Percentiles rank a stretch among this genome's conserved stretches.
Conservation (phyloP, 169 alveolate species). For the Plasmodium adleri region DNA sequence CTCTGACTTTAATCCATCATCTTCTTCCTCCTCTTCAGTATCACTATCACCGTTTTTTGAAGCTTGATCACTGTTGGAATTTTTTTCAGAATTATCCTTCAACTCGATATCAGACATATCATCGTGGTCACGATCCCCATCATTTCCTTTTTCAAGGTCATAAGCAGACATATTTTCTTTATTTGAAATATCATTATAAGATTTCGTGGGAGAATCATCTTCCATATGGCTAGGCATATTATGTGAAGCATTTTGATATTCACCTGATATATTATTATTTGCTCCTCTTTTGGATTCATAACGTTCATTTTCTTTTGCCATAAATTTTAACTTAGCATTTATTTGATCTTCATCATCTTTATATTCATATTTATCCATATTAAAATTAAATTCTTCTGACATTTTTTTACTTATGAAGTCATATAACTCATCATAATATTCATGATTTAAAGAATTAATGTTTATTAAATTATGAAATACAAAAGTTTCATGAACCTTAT, state of each 20-base stretch:
- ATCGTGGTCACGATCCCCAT: background rate
- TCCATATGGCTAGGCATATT: background rate
- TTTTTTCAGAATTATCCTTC: background rate
- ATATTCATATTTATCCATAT: conserved; percentile 21
- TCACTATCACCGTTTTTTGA: conserved; percentile 79
- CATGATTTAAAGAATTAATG: conserved; percentile 77
- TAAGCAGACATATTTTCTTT: background rate
- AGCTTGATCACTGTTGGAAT: conserved; percentile 57
- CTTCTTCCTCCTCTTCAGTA: conserved; percentile 58
- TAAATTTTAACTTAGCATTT: conserved; percentile 39
- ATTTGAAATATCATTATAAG: background rate
- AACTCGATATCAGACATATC: background rate
- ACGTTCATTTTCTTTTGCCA: background rate
- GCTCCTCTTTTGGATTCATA: background rate
- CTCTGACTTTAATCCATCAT: conserved; percentile 63
- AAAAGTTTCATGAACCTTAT: conserved; percentile 27
- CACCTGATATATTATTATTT: background rate
- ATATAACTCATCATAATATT: conserved; percentile 49
- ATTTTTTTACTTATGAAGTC: conserved; percentile 38
- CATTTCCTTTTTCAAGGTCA: background rate
- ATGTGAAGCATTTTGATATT: background rate
- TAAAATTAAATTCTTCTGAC: conserved; percentile 32
- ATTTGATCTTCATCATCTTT: conserved; percentile 63
- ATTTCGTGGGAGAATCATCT: background rate
- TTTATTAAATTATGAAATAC: conserved; percentile 61